Evolutionary conservation across 1,139 yeast species (phyloP), one percentile per base, ranked within the genome.

Genomic region (Pichia sp.): DNA sequence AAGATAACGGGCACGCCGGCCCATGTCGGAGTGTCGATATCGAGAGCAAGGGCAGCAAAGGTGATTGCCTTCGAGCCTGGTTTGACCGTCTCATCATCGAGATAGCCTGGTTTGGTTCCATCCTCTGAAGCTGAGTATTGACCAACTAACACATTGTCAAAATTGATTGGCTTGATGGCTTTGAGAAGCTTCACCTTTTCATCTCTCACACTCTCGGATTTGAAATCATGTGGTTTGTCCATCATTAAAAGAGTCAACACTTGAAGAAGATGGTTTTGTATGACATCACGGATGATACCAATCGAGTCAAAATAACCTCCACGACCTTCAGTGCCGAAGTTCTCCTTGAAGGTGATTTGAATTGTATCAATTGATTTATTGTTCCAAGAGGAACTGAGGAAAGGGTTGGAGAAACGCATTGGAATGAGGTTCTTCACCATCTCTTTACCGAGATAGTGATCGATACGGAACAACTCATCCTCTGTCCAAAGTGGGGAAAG

Each of bases 321-420:
- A 57, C 99, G 78, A 42, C 98, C 98, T 63, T 91, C 96, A 31
- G 98, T 91, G 41, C 98, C 98, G 53, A 93, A 88, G 11, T 91
- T 83, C 64, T 91, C 99, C 66, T 93, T 93, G 68, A 91, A 88
- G 17, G 91, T 73, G 49, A 91, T 77, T 64, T 88, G 96, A 45
- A 91, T 78, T 35, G 80, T 74, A 45, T 77, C 71, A 55, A 91
- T 77, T 60, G 74, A 79, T 48, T 82, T 73, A 57, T 71, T 77
- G 65, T 83, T 82, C 96, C 97, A 91, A 38, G 84, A 75, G 18
- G 94, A 85, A 55, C 74, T 74, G 55, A 91, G 69, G 59, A 88
- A 72, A 53, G 79, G 78, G 64, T 91, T 91, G 48, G 94, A 95
- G 57, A 91, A 91, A 56, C 98, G 74, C 53, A 88, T 66, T 28